Conservation (phyloP, 2,329 filamentous ascomycete genomes). For the Penicillium concentricum region DNA sequence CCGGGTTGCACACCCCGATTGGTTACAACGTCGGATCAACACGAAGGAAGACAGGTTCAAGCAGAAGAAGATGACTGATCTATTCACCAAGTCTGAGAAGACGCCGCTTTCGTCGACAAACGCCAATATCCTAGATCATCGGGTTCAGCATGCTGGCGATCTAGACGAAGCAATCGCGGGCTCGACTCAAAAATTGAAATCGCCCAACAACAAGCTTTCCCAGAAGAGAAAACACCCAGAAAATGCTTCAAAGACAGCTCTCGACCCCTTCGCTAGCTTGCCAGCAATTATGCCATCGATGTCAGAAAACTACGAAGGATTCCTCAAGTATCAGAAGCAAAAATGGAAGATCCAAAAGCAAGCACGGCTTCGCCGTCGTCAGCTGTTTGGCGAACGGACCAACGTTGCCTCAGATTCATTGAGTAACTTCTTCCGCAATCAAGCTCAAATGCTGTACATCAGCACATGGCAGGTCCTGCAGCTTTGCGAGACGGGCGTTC, state of each 20-base stretch:
- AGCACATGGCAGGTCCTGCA: conserved; percentile 95
- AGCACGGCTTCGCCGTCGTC: conserved; percentile 77
- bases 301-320: conserved; percentile 81
- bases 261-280: conserved; percentile 77
- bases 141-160: conserved; percentile 59
- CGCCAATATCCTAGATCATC: conserved; percentile 61
- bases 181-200: conserved; percentile 64
- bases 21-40: conserved; percentile 90
- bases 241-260: conserved; percentile 57
- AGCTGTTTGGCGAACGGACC: conserved; percentile 86
- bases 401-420: conserved; percentile 60
- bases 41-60: conserved; percentile 97
- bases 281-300: conserved; percentile 82
- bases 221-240: conserved; percentile 76
- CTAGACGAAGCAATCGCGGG: conserved; percentile 73
- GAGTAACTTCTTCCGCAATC: conserved; percentile 79
- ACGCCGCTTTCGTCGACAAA: conserved; percentile 70
- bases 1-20: conserved; percentile 89
- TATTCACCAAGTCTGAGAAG: conserved; percentile 65
- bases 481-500: conserved; percentile 75
- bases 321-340: conserved; percentile 91
- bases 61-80: conserved; percentile 96
- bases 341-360: conserved; percentile 99
- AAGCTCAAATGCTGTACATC: conserved; percentile 85
- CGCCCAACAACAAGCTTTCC: conserved; percentile 53